Evolutionary conservation across 805 yeast species (phyloP).

Genomic region (Teunomyces aglyptinius): DNA sequence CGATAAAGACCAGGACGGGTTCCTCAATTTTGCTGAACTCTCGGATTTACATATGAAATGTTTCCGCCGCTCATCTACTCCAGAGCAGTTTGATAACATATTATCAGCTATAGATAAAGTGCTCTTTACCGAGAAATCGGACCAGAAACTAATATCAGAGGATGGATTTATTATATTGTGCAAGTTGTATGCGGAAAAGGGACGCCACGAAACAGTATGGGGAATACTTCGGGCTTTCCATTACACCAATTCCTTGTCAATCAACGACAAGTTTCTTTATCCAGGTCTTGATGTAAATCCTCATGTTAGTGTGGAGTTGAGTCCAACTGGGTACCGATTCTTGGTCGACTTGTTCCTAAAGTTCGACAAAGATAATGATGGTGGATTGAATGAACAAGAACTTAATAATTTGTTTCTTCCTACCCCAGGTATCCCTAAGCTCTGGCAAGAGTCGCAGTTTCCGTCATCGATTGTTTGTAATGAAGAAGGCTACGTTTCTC

Average conservation of each 20-base stretch:
- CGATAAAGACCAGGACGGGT: conserved; percentile 91
- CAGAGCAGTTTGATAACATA: conserved; percentile 38
- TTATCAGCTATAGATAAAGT: conserved; percentile 28
- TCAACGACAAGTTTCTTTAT: conserved; percentile 73
- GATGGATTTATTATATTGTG: conserved; percentile 78
- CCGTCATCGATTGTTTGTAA: conserved; percentile 88
- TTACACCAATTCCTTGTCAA: conserved; percentile 87
- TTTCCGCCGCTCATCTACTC: conserved; percentile 51
- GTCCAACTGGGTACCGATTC: conserved; percentile 90
- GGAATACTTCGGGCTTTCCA: conserved; percentile 84
- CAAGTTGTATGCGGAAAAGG: conserved; percentile 81
- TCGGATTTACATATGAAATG: conserved; percentile 68
- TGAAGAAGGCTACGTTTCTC: conserved; percentile 83
- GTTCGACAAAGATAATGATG: conserved; percentile 95
- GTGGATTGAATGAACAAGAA: conserved; percentile 82
- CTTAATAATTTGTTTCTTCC: conserved; percentile 70
- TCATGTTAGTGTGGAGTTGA: conserved; percentile 80
- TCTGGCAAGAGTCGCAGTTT: conserved; percentile 83
- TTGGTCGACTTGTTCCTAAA: conserved; percentile 84
- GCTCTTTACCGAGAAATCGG: conserved; percentile 28
- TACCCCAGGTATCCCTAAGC: conserved; percentile 87
- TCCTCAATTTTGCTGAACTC: conserved; percentile 68
- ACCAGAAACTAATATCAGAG: conserved; percentile 56
- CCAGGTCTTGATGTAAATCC: conserved; percentile 77
- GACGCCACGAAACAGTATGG: conserved; percentile 97